These are phyloP conservation scores for Cercospora beticola DNA, from an alignment of 2,329 filamentous ascomycete genomes.

Conservation along the genomic window DNA sequence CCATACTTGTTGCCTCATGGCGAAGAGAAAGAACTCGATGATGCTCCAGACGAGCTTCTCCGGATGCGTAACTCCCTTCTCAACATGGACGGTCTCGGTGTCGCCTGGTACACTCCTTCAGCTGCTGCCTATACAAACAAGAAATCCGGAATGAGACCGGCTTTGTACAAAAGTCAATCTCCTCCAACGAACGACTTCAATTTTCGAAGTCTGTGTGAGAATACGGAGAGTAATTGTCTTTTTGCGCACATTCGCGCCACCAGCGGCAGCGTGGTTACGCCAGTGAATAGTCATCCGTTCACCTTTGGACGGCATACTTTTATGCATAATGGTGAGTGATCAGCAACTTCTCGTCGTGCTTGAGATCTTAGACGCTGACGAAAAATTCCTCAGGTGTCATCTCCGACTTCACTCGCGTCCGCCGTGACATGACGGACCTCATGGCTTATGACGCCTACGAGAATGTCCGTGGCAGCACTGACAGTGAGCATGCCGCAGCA, in stretches of 20 bases:
- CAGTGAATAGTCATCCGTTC: slow-evolving; percentile 56
- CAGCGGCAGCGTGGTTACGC: slow-evolving; percentile 50
- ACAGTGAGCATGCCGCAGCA: slow-evolving; percentile 52
- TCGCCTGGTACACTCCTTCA: slow-evolving; percentile 53
- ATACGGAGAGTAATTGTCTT: slow-evolving; percentile 50
- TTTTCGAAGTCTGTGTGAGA: slow-evolving; percentile 52
- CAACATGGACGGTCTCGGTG: slow-evolving; percentile 42
- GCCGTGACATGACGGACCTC: slow-evolving; percentile 46
- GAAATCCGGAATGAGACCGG: slow-evolving; percentile 41
- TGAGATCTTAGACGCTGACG: not conserved
- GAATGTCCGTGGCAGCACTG: slow-evolving; percentile 52
- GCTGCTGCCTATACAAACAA: slow-evolving; percentile 37
- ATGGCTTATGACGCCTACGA: slow-evolving; percentile 50
- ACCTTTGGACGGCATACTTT: slow-evolving; percentile 54
- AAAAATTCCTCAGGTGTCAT: slow-evolving; percentile 42
- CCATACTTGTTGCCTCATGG: slow-evolving; percentile 50
- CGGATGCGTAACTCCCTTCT: slow-evolving; percentile 52
- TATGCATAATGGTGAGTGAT: slow-evolving; percentile 50
- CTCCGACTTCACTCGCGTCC: slow-evolving; percentile 47
- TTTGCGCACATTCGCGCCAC: slow-evolving; percentile 55
- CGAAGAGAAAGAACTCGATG: slow-evolving; percentile 39
- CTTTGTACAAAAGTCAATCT: slow-evolving; percentile 51
- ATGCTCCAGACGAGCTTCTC: slow-evolving; percentile 44
- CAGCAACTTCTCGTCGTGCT: too few species aligned
- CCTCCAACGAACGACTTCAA: slow-evolving; percentile 55